A percentile compares a stretch with the other conserved stretches of the same genome.
Conservation (phyloP, 2,329 filamentous ascomycete species). For the Diaporthe australafricana region DNA sequence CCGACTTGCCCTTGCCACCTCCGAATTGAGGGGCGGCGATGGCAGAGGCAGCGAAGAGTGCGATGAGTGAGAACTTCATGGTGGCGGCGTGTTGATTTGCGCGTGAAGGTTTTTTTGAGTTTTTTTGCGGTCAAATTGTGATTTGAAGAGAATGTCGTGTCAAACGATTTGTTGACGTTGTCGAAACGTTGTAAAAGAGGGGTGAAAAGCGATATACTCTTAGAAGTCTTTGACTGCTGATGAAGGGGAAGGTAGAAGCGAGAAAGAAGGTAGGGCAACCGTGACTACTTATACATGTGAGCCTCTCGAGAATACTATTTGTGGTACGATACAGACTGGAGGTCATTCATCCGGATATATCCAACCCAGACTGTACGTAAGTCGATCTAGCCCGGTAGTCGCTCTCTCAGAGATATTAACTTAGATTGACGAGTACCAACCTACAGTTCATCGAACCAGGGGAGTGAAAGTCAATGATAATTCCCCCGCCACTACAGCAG, state of each 20-base stretch:
- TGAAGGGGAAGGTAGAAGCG: not conserved
- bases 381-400: slow-evolving; percentile 13
- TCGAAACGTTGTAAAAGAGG: slow-evolving; percentile 31
- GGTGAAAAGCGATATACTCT: not conserved
- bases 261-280: not conserved
- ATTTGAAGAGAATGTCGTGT: slow-evolving; percentile 29
- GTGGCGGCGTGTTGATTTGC: not conserved
- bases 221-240: slow-evolving; percentile 3
- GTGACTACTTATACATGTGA: slow-evolving; percentile 19
- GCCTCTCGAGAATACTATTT: not conserved
- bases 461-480: not conserved
- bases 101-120: not conserved
- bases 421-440: slow-evolving; percentile 12
- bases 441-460: not conserved
- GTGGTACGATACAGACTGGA: slow-evolving; percentile 5
- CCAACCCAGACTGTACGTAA: not conserved
- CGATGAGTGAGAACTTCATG: slow-evolving; percentile 31
- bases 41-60: slow-evolving; percentile 26
- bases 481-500: slow-evolving; percentile 2
- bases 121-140: not conserved
- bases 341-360: not conserved
- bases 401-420: not conserved
- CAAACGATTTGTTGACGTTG: slow-evolving; percentile 29
- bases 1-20: not conserved
- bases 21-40: slow-evolving; percentile 19